Conservation (phyloP, 352 stramenopile species). For the Phytopythium vexans region DNA sequence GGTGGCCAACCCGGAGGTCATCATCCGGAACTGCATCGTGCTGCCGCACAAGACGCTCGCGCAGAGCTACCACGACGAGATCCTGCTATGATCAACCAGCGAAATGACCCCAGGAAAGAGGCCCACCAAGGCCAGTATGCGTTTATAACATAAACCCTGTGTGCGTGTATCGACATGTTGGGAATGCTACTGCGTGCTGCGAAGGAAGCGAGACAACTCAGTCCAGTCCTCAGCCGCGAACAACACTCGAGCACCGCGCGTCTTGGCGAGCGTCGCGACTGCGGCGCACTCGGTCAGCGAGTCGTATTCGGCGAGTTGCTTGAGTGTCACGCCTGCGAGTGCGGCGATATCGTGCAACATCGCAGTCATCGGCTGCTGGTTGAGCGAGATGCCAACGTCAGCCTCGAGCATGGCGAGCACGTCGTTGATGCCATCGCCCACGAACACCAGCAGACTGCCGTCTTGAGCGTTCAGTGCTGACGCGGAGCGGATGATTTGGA, state of each 20-base stretch:
- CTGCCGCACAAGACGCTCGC: constrained; percentile 86
- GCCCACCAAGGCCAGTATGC: too few species aligned
- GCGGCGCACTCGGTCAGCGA: constrained; percentile 14
- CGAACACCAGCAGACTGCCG: constrained; percentile 21
- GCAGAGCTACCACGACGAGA: constrained; percentile 88
- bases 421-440: constrained; percentile 71
- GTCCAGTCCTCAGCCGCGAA: constrained; percentile 23
- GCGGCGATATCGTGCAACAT: constrained; percentile 18
- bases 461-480: too few species aligned
- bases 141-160: too few species aligned
- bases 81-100: constrained; percentile 61
- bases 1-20: constrained; percentile 82
- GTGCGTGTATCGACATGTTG: too few species aligned
- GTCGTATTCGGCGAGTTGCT: constrained; percentile 14
- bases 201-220: constrained; percentile 15
- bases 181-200: constrained; percentile 4
- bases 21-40: constrained; percentile 89
- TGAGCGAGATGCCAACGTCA: constrained; percentile 54
- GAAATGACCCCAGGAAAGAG: neutral
- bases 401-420: constrained; percentile 56
- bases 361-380: constrained; percentile 4
- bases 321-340: constrained; percentile 28
- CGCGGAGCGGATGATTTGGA: too few species aligned
- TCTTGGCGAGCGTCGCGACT: neutral
- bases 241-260: constrained; percentile 12